Percentiles rank a stretch among this genome's conserved stretches.
Conservation (phyloP, 1,284 basidiomycete genomes). For the Lentinula novae-zelandiae region DNA sequence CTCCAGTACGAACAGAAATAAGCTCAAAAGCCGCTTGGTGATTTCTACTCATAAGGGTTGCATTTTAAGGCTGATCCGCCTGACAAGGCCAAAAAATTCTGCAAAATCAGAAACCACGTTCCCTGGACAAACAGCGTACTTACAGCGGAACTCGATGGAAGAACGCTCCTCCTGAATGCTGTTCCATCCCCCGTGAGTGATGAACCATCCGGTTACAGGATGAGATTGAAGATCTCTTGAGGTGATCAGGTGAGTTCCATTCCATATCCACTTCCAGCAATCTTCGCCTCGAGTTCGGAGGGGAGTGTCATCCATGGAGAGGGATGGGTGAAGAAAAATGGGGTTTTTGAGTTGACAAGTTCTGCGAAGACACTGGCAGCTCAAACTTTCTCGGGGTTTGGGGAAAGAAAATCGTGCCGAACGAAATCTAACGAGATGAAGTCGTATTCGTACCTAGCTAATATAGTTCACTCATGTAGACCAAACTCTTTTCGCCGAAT, state of each 20-base stretch:
- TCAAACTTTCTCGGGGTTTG: constrained; percentile 14
- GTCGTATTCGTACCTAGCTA: background rate
- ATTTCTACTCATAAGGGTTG: constrained; percentile 15
- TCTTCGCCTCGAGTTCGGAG: constrained; percentile 10
- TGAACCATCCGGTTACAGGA: constrained; percentile 22
- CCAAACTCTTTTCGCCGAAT: constrained; percentile 16
- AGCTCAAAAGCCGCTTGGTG: constrained; percentile 19
- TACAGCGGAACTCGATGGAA: constrained; percentile 7
- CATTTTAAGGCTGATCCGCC: constrained; percentile 19
- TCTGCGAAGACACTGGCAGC: constrained; percentile 16
- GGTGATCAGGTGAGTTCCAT: constrained; percentile 18
- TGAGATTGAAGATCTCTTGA: constrained; percentile 21
- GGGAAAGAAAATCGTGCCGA: constrained; percentile 20
- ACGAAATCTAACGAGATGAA: constrained; percentile 17
- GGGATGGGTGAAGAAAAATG: constrained; percentile 14
- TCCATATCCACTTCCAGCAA: constrained; percentile 16
- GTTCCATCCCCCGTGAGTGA: constrained; percentile 21
- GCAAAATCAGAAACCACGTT: background rate
- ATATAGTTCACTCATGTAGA: constrained; percentile 17
- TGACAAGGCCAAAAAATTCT: constrained; percentile 10
- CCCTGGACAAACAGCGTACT: background rate
- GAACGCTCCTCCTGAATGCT: constrained; percentile 13
- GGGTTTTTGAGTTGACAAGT: constrained; percentile 16
- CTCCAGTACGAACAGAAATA: constrained; percentile 17
- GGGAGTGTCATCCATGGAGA: constrained; percentile 2